Evolutionary conservation across 371 early-diverging fungal species (phyloP), one percentile per base, ranked within the genome.

Genomic region (Syncephalastrum racemosum): DNA sequence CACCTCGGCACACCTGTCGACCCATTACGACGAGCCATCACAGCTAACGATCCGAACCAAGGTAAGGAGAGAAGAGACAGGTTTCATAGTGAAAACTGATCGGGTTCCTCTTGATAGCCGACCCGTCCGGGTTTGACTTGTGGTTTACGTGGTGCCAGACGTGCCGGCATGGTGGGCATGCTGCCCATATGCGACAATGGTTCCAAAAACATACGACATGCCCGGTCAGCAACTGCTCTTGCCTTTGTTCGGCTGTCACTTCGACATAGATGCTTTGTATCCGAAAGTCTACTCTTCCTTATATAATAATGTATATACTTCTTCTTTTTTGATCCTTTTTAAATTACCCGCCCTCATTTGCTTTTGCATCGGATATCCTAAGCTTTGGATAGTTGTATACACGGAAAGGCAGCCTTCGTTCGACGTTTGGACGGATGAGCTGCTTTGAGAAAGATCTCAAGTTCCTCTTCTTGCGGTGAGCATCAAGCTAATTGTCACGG

Each of bases 71-170:
- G 24, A 42, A 25, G 42, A 20, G 15, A 14, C 40, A 36, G 12
- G 31, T 18, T 24, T 16, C 16, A 54, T 5, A 12, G 16, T 40
- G 5, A 25, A 52, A 14, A 19, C 50, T 23, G 54, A 48, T 40
- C 10, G 12, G 50, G 46, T 53, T 12, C 2, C 36, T 10, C 36
- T 31, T 1, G 6, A 12, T 54, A 75, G 67, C 57, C 19, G 72
- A 72, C 58, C 79, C 82, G n/a, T 73, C 77, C 45, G 83, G 90
- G 12, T 89, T 96, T 66, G 92, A 93, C 56, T 69, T 83, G 43
- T 98, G 97, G 97, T 98, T 96, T 68, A 95, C 94, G 12, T 98
- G 98, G 98, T 98, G 98, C 68, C 96, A 95, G 67, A 89, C 90
- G 14, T 98, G 98, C 70, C 81, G 92, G 4, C 98, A 98, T 71